Evolutionary conservation across 495 filamentous ascomycete genomes (phyloP).

Genomic region (Aspergillus panamensis): DNA sequence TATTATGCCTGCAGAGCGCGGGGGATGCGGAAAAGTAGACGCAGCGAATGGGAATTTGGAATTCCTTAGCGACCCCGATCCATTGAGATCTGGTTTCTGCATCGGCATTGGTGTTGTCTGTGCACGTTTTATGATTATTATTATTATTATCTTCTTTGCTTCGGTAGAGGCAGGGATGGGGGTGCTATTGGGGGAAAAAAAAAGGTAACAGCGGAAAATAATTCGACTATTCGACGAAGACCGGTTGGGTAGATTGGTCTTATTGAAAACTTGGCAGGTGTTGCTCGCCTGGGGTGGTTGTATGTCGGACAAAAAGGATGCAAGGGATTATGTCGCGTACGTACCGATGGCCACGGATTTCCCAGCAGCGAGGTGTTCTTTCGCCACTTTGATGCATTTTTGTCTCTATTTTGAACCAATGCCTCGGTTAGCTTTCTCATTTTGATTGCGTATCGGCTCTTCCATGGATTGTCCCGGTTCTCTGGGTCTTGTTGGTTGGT

Average conservation of each 20-base stretch:
- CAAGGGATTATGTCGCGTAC: conserved; percentile 30
- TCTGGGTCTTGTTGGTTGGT: not conserved
- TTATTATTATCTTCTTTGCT: not conserved
- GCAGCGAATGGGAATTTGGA: conserved; percentile 75
- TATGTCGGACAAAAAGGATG: not conserved
- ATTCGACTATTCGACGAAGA: not conserved
- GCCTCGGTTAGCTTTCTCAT: conserved; percentile 8
- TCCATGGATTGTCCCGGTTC: not conserved
- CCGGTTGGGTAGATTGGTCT: not conserved
- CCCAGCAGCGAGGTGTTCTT: conserved; percentile 57
- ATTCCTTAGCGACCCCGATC: conserved; percentile 66
- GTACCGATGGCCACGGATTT: conserved; percentile 72
- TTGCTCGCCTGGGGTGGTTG: not conserved
- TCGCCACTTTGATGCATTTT: conserved; percentile 79
- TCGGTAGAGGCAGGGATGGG: not conserved
- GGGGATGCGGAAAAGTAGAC: conserved; percentile 74
- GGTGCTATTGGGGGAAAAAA: not conserved
- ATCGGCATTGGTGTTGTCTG: conserved; percentile 94
- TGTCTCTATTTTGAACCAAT: conserved; percentile 50
- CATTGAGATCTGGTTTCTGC: conserved; percentile 68
- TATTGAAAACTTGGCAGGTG: not conserved
- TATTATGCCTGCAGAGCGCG: conserved; percentile 83
- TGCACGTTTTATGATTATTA: not conserved
- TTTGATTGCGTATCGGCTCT: not conserved
- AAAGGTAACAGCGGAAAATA: not conserved